Evolutionary conservation across 1,284 basidiomycete species (phyloP).

Genomic region (Sanghuangporus baumii): DNA sequence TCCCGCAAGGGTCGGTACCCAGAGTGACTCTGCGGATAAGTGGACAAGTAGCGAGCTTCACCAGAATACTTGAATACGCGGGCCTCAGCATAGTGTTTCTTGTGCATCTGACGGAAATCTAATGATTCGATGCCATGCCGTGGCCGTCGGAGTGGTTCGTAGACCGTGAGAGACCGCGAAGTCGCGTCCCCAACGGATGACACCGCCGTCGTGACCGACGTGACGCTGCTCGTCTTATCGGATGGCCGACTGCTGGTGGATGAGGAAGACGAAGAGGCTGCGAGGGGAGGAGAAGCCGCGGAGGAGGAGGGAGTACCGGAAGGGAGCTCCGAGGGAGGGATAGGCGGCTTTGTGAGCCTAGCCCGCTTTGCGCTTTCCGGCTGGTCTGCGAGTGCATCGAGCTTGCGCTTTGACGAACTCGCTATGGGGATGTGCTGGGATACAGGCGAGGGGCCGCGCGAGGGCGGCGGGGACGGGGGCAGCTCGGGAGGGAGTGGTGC

Average conservation of each 20-base stretch:
- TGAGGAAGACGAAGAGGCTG: constrained; percentile 21
- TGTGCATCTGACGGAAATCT: constrained; percentile 52
- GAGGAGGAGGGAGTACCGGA: neutral
- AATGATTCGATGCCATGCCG: constrained; percentile 44
- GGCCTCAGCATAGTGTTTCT: constrained; percentile 56
- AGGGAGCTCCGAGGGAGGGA: neutral
- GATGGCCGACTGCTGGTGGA: neutral
- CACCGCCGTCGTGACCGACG: constrained; percentile 19
- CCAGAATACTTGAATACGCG: constrained; percentile 72
- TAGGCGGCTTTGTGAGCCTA: constrained; percentile 32
- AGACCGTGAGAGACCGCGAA: constrained; percentile 34
- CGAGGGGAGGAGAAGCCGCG: constrained; percentile 4
- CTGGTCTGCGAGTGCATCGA: constrained; percentile 33
- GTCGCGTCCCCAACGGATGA: constrained; percentile 29
- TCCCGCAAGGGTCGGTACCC: constrained; percentile 55
- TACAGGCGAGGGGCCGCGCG: constrained; percentile 55
- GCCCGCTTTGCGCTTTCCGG: constrained; percentile 52
- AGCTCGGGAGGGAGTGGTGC: constrained; percentile 54
- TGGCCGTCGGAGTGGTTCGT: constrained; percentile 58
- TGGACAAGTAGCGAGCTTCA: constrained; percentile 66
- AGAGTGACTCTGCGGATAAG: constrained; percentile 55
- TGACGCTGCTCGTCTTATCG: constrained; percentile 25
- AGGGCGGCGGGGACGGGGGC: constrained; percentile 62
- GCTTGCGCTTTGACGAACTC: constrained; percentile 51
- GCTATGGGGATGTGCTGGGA: constrained; percentile 25